phyloP scores from a whole-genome alignment of 257 asterid genomes.

The Cordia subcordata region DNA sequence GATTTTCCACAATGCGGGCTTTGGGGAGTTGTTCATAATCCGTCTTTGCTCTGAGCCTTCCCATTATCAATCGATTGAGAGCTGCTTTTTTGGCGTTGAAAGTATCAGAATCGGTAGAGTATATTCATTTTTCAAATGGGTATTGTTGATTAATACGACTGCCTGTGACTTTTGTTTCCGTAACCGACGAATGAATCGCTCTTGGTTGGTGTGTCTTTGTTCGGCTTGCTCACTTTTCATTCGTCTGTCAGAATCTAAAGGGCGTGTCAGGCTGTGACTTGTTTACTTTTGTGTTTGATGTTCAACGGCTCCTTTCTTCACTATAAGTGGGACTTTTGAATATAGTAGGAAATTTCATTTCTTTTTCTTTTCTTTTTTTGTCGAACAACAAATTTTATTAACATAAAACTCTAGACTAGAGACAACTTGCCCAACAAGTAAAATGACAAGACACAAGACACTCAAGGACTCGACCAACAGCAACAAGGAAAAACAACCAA shows the following conservation, averaged over 20 bases:
- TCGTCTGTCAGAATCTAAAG: not conserved
- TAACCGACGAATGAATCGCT: not conserved
- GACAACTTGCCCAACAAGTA: not conserved
- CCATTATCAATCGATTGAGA: slow-evolving; percentile 9
- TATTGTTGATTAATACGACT: not conserved
- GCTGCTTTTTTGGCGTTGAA: not conserved
- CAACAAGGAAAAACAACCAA: no score
- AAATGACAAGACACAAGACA: no score
- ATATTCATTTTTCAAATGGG: not conserved
- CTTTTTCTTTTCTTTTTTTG: no score
- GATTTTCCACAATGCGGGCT: slow-evolving; percentile 59
- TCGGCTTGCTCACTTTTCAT: not conserved
- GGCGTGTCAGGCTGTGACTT: not conserved
- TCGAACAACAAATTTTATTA: no score
- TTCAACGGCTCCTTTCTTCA: slow-evolving; percentile 14
- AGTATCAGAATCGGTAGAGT: not conserved
- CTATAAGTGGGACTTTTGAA: no score
- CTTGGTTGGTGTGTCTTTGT: not conserved
- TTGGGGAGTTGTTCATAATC: slow-evolving; percentile 58
- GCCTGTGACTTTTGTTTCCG: not conserved
- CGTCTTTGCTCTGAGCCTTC: slow-evolving; percentile 41
- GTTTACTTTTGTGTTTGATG: not conserved
- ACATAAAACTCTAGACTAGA: no score
- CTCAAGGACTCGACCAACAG: no score
- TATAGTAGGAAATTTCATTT: not conserved